Base-by-base conservation (phyloP, 768 basidiomycete species). In the Thelephora ganbajun region DNA sequence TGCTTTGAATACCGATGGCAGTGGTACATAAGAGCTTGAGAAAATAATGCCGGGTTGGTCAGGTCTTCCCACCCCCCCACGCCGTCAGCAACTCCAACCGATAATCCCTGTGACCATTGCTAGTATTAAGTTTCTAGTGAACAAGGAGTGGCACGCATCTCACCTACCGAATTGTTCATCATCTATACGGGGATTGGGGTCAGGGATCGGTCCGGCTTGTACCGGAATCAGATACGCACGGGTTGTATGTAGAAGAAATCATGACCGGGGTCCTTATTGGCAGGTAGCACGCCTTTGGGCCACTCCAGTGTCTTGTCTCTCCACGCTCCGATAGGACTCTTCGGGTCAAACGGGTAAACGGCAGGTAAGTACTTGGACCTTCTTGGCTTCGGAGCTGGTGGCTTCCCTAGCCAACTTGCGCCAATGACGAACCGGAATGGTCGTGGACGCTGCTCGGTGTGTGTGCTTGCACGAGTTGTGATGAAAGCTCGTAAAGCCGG, bases 61-160 rank as follows among this genome's bases (percentile, higher is more conserved):
- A 76, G 74, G 34, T 81, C 76, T 43, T 77, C 73, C 93, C 93
- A 97, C 16, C 92, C 91, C 1, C 91, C 91, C 3, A 96, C 91
- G 16, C 92, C 92, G 56, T 97, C 92, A 35, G 91, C 87, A 4
- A 96, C 76, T 34, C 88, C 90, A 46, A 96, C 70, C 2, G 83
- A 75, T 23, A 87, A 60, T 19, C 85, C 84, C 84, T 88, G 26
- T n/a, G 19, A 18, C 12, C 26, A 26, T 35, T 35, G 13, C 19
- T 35, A 50, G 23, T 43, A 46, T 37, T 16, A 45, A 18, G 36
- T 46, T 30, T 41, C 41, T 45, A 55, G 55, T 47, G 47, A 45
- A 42, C 48, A 48, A 51, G 20, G 33, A 36, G 26, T 23, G 30
- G 26, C 23, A 45, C 26, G 34, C 22, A 43, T 50, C 61, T 55